Base-by-base conservation (phyloP, 228 moss, liverwort and hornwort genomes). In the Sphagnum magellanicum region DNA sequence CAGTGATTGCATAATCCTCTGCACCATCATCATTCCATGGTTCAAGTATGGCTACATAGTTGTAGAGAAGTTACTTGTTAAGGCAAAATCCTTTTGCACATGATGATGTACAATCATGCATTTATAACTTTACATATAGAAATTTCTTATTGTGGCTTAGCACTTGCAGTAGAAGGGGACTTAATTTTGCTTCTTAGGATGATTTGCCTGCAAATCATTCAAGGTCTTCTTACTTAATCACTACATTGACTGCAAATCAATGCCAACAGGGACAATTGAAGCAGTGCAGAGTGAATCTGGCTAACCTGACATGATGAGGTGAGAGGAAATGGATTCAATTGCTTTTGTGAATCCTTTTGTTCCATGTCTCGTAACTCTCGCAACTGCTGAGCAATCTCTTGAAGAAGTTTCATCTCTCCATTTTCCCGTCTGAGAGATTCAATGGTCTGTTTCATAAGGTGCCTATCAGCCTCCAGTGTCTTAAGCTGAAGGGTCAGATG, bases 321-420 rank as follows among this genome's bases (percentile, higher is more conserved):
- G 49, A 73, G 49, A 48, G 68, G 51, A 49, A 69, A 50, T 67
- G 67, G 67, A 1, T 60, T 4, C 4, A 66, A 70, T 53, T 65
- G 51, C 16, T 59, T 52, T 63, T 48, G 61, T 16, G 64, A 50
- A 10, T 65, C 52, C 63, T 74, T 72, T 16, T 73, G 72, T 10
- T 79, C 78, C 57, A 75, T 49, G 16, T 67, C 71, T 70, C 70
- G 78, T 47, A 79, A 52, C 59, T 81, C 79, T 32, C 66, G 60
- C 59, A 79, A 68, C 17, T 83, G 79, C 60, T 83, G 76, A 10
- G 80, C 73, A 17, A 81, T 81, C 61, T 79, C 78, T 61, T 74
- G 81, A 48, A 87, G 77, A 17, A 81, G 46, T 68, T 81, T 79
- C 77, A 73, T 79, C 49, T 87, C 79, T 51, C 72, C 75, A 57